A percentile compares a stretch with the other conserved stretches of the same genome.
phyloP scores from a whole-genome alignment of 371 early-diverging fungal species.

The Nosema muscidifuracis region DNA sequence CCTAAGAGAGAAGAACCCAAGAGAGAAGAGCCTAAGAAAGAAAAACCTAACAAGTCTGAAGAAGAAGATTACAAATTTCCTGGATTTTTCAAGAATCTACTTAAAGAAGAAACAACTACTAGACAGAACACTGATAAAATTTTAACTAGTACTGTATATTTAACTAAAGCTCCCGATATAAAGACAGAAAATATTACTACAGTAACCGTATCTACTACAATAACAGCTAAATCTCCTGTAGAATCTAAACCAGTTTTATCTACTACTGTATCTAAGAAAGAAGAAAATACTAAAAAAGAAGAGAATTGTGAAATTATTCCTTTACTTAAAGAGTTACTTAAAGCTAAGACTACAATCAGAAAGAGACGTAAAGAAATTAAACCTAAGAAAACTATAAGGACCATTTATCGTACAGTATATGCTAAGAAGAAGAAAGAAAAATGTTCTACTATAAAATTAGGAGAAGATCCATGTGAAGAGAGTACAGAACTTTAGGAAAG shows the following conservation, averaged over 20 bases:
- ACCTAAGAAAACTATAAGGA: slow-evolving; percentile 5
- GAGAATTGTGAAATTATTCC: slow-evolving; percentile 1
- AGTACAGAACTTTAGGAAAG: background rate
- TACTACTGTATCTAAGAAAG: background rate
- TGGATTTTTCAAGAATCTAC: too few relatives aligned
- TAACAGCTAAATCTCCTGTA: background rate
- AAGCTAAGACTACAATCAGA: background rate
- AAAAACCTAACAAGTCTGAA: too few relatives aligned
- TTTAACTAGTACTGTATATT: background rate
- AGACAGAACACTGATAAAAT: background rate
- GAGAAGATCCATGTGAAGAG: background rate
- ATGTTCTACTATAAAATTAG: slow-evolving; percentile 1
- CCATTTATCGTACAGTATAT: slow-evolving; percentile 16
- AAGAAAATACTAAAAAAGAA: background rate
- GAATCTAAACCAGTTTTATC: background rate
- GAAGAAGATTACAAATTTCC: too few relatives aligned
- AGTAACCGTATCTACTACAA: background rate
- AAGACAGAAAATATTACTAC: background rate
- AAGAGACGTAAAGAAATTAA: background rate
- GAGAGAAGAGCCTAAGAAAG: too few relatives aligned
- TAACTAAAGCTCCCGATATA: background rate
- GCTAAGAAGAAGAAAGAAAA: slow-evolving; percentile 34
- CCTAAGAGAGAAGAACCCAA: too few relatives aligned
- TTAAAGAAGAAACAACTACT: background rate
- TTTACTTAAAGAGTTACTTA: slow-evolving; percentile 3